Percentiles rank a stretch among this genome's conserved stretches.
Conservation (phyloP, 352 stramenopile species). For the Aphanomyces cochlioides region DNA sequence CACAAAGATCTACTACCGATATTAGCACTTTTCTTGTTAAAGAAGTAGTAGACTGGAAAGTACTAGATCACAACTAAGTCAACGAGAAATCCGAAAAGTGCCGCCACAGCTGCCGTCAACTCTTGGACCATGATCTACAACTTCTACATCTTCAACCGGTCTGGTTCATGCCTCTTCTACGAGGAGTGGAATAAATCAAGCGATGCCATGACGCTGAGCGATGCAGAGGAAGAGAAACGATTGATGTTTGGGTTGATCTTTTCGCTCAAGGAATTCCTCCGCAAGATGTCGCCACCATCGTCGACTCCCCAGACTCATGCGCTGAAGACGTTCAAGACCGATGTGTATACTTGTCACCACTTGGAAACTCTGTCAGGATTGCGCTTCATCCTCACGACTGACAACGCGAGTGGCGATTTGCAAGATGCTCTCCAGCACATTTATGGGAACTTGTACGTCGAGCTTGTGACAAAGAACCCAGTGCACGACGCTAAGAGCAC, state of each 20-base stretch:
- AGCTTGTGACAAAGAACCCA: slow-evolving; percentile 88
- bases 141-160: slow-evolving; percentile 90
- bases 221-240: slow-evolving; percentile 87
- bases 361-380: slow-evolving; percentile 87
- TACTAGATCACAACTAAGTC: no score
- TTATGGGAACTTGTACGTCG: slow-evolving; percentile 87
- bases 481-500: slow-evolving; percentile 67
- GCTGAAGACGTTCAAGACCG: slow-evolving; percentile 63
- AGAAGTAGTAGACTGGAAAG: no score
- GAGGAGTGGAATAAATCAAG: slow-evolving; percentile 84
- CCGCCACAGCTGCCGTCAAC: no score
- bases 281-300: slow-evolving; percentile 63
- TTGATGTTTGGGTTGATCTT: slow-evolving; percentile 90
- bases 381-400: slow-evolving; percentile 89
- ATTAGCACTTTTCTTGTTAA: no score
- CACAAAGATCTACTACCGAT: no score
- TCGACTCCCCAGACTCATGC: slow-evolving; percentile 28
- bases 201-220: slow-evolving; percentile 59
- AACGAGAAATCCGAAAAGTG: no score
- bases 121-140: slow-evolving; percentile 80
- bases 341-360: slow-evolving; percentile 88
- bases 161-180: slow-evolving; percentile 85
- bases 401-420: slow-evolving; percentile 82
- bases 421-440: slow-evolving; percentile 78
- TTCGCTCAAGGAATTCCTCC: slow-evolving; percentile 87